phyloP scores from a whole-genome alignment of 805 yeast species.

The Kluyveromyces wickerhamii region DNA sequence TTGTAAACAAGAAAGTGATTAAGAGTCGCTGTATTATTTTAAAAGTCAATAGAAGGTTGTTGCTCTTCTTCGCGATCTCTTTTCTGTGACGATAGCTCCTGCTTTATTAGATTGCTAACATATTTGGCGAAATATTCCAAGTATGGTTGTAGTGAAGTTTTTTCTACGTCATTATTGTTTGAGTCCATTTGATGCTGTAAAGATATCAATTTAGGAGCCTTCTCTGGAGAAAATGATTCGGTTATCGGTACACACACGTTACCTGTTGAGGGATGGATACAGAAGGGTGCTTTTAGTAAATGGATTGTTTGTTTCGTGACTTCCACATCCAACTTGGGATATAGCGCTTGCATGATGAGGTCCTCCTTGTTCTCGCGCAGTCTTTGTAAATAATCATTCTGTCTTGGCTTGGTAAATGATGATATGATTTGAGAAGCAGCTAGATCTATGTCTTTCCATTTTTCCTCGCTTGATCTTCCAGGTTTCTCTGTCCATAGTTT shows the following conservation, averaged over 20 bases:
- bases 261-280: slow-evolving; percentile 95
- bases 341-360: slow-evolving; percentile 66
- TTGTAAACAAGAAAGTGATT: too few relatives aligned
- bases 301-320: slow-evolving; percentile 87
- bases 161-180: slow-evolving; percentile 39
- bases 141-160: slow-evolving; percentile 64
- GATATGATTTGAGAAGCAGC: slow-evolving; percentile 33
- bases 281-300: slow-evolving; percentile 90
- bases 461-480: slow-evolving; percentile 46
- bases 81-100: slow-evolving; percentile 37
- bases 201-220: slow-evolving; percentile 65
- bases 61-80: slow-evolving; percentile 34
- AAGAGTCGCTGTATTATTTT: too few relatives aligned
- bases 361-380: slow-evolving; percentile 73
- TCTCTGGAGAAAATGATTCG: slow-evolving; percentile 57
- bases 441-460: slow-evolving; percentile 72
- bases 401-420: slow-evolving; percentile 14
- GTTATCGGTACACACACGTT: slow-evolving; percentile 82
- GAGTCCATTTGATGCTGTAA: slow-evolving; percentile 58
- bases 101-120: slow-evolving; percentile 49
- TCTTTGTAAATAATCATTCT: slow-evolving; percentile 32
- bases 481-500: slow-evolving; percentile 52
- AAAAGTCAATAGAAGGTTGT: slow-evolving; percentile 1
- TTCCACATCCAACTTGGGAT: slow-evolving; percentile 89
- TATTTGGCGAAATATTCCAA: slow-evolving; percentile 57